Evolutionary conservation across 495 filamentous ascomycete genomes (phyloP).

Genomic region (Pseudomonodictys pantanalensis): DNA sequence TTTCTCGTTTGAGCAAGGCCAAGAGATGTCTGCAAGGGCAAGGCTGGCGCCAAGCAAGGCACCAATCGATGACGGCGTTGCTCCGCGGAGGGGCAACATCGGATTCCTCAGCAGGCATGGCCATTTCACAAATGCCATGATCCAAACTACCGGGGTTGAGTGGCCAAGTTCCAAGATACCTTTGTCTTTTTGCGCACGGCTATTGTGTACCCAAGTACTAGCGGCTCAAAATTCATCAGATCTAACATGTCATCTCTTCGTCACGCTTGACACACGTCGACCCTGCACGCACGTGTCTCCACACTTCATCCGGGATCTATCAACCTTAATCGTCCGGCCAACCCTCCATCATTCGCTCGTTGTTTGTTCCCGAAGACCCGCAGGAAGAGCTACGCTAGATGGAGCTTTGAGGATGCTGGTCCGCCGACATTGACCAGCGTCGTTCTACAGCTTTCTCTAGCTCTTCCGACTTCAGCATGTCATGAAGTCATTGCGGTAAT

Average conservation of each 20-base stretch:
- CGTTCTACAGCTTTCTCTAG: background rate
- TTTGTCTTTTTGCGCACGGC: background rate
- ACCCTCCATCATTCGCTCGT: background rate
- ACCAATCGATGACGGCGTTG: background rate
- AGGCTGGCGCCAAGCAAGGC: background rate
- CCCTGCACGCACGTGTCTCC: slow-evolving; percentile 2
- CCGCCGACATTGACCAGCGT: too few relatives aligned
- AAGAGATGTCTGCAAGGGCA: too few relatives aligned
- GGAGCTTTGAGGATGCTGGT: background rate
- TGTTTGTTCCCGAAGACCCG: background rate
- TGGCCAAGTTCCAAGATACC: too few relatives aligned
- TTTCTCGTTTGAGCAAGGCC: too few relatives aligned
- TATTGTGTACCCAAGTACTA: background rate
- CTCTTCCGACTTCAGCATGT: slow-evolving; percentile 11
- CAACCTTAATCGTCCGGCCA: background rate
- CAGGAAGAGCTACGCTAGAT: background rate
- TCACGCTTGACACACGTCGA: slow-evolving; percentile 14
- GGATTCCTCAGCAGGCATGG: background rate
- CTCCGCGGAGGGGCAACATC: background rate
- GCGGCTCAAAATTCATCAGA: background rate
- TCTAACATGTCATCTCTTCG: slow-evolving; percentile 20
- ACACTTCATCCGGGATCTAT: background rate
- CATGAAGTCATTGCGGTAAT: slow-evolving; percentile 26
- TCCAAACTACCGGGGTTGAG: too few relatives aligned
- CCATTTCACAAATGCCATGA: background rate